These are phyloP conservation scores for Gigaspora rosea DNA, from an alignment of 192 early-diverging fungal genomes.

Conservation along the genomic window DNA sequence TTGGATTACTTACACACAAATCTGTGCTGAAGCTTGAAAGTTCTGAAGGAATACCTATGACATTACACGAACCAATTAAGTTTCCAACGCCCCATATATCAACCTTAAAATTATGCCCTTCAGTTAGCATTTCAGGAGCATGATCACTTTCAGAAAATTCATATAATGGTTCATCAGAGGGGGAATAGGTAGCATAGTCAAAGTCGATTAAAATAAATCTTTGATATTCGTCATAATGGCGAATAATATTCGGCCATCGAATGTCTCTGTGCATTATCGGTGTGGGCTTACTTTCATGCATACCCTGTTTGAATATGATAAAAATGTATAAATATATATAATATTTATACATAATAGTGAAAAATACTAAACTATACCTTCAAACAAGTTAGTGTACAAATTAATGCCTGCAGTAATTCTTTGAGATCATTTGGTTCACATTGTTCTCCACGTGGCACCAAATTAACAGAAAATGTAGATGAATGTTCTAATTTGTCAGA, in stretches of 20 bases:
- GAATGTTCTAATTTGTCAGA: slow-evolving; percentile 1
- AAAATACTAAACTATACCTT: background rate
- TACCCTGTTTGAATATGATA: background rate
- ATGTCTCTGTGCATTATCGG: slow-evolving; percentile 11
- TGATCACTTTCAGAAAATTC: slow-evolving; percentile 15
- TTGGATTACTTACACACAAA: background rate
- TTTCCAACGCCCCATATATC: slow-evolving; percentile 3
- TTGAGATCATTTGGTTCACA: background rate
- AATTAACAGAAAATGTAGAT: background rate
- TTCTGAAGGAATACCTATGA: background rate
- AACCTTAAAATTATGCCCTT: slow-evolving; percentile 8
- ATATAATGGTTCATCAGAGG: background rate
- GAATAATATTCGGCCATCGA: slow-evolving; percentile 13
- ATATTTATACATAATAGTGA: background rate
- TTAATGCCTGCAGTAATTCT: slow-evolving; percentile 10
- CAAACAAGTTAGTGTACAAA: slow-evolving; percentile 10
- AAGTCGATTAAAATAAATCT: slow-evolving; percentile 8
- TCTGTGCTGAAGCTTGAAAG: background rate
- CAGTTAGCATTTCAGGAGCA: slow-evolving; percentile 6
- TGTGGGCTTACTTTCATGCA: background rate
- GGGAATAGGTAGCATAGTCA: background rate
- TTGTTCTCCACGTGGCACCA: slow-evolving; percentile 2
- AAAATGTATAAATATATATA: background rate
- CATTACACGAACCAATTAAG: background rate
- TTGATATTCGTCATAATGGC: background rate